These are phyloP conservation scores for Polyplosphaeria fusca DNA, from an alignment of 495 filamentous ascomycete genomes.

Conservation along the genomic window DNA sequence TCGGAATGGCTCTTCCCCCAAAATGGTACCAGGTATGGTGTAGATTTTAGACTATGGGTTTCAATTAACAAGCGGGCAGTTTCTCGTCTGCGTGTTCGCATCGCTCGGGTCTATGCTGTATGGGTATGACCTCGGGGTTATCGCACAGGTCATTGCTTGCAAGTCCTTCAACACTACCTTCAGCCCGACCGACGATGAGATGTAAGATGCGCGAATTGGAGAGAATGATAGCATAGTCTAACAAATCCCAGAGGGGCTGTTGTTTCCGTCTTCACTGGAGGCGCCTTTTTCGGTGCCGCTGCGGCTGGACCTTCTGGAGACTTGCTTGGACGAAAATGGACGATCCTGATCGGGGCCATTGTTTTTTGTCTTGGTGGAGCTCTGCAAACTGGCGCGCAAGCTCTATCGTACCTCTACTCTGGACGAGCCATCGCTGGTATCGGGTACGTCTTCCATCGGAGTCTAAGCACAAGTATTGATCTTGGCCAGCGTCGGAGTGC, in stretches of 20 bases:
- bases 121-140: slow-evolving; percentile 46
- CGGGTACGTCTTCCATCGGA: slow-evolving; percentile 11
- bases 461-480: not conserved
- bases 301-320: slow-evolving; percentile 51
- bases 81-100: slow-evolving; percentile 43
- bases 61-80: slow-evolving; percentile 27
- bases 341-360: slow-evolving; percentile 45
- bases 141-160: slow-evolving; percentile 40
- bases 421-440: slow-evolving; percentile 37
- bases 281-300: slow-evolving; percentile 55
- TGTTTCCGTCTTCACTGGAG: slow-evolving; percentile 67
- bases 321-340: slow-evolving; percentile 46
- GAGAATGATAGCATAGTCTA: too few relatives aligned
- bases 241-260: slow-evolving; percentile 55
- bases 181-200: slow-evolving; percentile 52
- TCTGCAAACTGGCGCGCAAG: slow-evolving; percentile 42
- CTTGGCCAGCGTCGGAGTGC: slow-evolving; percentile 45
- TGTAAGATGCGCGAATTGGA: slow-evolving; percentile 45
- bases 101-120: slow-evolving; percentile 43
- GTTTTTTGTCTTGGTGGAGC: slow-evolving; percentile 42
- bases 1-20: slow-evolving; percentile 52
- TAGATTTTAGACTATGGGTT: not conserved
- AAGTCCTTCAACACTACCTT: slow-evolving; percentile 50
- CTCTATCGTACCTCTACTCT: slow-evolving; percentile 38
- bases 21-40: slow-evolving; percentile 54